These are phyloP conservation scores for Penicillium nucicola DNA, from an alignment of 495 filamentous ascomycete genomes.

Conservation along the genomic window DNA sequence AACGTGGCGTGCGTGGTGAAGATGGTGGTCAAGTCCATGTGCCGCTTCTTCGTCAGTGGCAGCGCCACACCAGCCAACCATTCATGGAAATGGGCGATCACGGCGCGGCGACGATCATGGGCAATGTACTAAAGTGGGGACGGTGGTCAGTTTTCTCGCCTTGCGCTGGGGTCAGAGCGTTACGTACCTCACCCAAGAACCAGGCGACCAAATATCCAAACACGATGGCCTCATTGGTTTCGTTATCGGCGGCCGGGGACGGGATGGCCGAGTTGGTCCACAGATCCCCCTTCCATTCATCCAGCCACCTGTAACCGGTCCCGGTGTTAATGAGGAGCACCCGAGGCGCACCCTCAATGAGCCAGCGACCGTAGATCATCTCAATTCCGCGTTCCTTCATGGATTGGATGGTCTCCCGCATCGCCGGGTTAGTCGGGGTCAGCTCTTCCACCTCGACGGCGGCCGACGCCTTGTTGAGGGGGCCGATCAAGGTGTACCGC, in stretches of 20 bases:
- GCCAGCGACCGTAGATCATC: slow-evolving; percentile 91
- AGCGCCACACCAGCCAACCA: slow-evolving; percentile 97
- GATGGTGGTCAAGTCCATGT: slow-evolving; percentile 96
- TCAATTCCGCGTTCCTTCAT: slow-evolving; percentile 91
- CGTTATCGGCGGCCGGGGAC: slow-evolving; percentile 82
- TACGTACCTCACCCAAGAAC: slow-evolving; percentile 91
- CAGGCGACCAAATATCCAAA: slow-evolving; percentile 97
- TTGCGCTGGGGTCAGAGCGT: no score
- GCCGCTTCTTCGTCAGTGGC: slow-evolving; percentile 84
- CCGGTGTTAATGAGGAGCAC: slow-evolving; percentile 94
- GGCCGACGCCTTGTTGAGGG: slow-evolving; percentile 86
- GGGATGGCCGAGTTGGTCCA: slow-evolving; percentile 94
- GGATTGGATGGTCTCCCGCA: slow-evolving; percentile 76
- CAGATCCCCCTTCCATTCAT: slow-evolving; percentile 96
- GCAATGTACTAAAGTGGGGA: slow-evolving; percentile 70
- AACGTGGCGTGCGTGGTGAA: slow-evolving; percentile 98
- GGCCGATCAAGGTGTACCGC: slow-evolving; percentile 91
- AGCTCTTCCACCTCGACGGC: slow-evolving; percentile 95
- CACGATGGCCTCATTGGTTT: slow-evolving; percentile 96
- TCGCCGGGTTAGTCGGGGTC: slow-evolving; percentile 73
- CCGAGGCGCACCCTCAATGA: slow-evolving; percentile 93
- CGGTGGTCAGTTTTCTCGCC: not conserved
- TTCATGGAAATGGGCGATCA: slow-evolving; percentile 98
- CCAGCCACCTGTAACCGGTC: slow-evolving; percentile 83
- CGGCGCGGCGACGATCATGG: slow-evolving; percentile 83